Percentiles rank a stretch among this genome's conserved stretches.
Evolutionary conservation across 2,329 filamentous ascomycete species (phyloP).

Genomic region (Penicillium expansum): DNA sequence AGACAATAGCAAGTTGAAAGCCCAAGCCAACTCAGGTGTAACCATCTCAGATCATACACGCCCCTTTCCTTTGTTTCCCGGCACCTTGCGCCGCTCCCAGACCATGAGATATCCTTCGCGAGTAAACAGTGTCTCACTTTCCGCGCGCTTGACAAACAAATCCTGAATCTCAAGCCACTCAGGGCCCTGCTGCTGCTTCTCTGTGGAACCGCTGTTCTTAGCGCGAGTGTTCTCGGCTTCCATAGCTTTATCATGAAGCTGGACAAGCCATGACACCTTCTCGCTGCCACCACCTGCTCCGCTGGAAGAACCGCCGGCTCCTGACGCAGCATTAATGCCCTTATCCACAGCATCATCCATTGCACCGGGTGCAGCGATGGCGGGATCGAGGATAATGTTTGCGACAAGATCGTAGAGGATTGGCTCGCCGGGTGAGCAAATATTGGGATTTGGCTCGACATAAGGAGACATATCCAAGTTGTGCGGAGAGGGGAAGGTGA

Average conservation of each 20-base stretch:
- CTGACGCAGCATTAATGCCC: slow-evolving; percentile 36
- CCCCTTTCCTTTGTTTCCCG: slow-evolving; percentile 40
- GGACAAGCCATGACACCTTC: slow-evolving; percentile 92
- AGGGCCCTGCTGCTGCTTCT: slow-evolving; percentile 50
- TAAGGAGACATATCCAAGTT: slow-evolving; percentile 85
- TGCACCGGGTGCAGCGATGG: slow-evolving; percentile 64
- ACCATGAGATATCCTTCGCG: slow-evolving; percentile 95
- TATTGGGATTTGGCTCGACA: slow-evolving; percentile 76
- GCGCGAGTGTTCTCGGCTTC: slow-evolving; percentile 37
- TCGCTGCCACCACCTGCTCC: slow-evolving; percentile 85
- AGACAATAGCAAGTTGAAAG: background rate
- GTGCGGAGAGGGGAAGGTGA: slow-evolving; percentile 84
- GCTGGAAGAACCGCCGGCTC: slow-evolving; percentile 38
- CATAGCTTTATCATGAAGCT: slow-evolving; percentile 73
- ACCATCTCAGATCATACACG: slow-evolving; percentile 7
- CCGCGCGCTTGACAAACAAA: slow-evolving; percentile 83
- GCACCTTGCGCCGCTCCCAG: slow-evolving; percentile 75
- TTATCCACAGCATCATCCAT: slow-evolving; percentile 43
- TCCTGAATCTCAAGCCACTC: slow-evolving; percentile 96
- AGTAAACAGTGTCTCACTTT: slow-evolving; percentile 84
- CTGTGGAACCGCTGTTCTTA: slow-evolving; percentile 25
- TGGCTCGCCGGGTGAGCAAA: slow-evolving; percentile 72
- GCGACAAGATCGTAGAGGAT: slow-evolving; percentile 94
- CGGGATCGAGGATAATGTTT: slow-evolving; percentile 67
- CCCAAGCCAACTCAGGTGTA: background rate